Evolutionary conservation across 805 yeast species (phyloP).

Genomic region (Metschnikowia rubicola): DNA sequence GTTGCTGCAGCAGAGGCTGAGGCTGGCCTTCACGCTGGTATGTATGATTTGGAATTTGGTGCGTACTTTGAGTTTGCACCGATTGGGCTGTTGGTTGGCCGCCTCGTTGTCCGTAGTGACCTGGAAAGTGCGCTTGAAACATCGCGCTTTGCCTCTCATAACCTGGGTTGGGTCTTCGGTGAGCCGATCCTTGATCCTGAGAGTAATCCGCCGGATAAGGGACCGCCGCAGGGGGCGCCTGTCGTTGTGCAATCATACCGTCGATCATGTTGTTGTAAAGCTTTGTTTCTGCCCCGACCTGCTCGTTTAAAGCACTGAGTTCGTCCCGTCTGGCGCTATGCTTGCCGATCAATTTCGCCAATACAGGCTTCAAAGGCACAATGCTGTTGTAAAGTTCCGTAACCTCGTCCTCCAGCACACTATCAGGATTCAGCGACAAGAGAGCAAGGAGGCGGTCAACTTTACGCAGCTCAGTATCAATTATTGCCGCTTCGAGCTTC

Average conservation of each 20-base stretch:
- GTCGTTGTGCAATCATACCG: constrained; percentile 15
- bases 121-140: no score
- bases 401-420: constrained; percentile 57
- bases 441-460: constrained; percentile 68
- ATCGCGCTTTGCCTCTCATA: no score
- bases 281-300: constrained; percentile 64
- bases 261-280: constrained; percentile 70
- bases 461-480: constrained; percentile 49
- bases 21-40: background rate
- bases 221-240: background rate
- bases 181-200: no score
- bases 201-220: constrained; percentile 6
- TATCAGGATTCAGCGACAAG: constrained; percentile 35
- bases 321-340: constrained; percentile 78
- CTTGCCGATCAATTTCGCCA: constrained; percentile 74
- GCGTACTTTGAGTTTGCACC: no score
- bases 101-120: no score
- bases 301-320: constrained; percentile 63
- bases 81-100: no score
- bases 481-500: constrained; percentile 49
- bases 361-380: constrained; percentile 66
- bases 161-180: no score
- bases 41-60: no score
- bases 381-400: constrained; percentile 71
- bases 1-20: background rate